Percentiles rank a stretch among this genome's conserved stretches.
Conservation (phyloP, 352 stramenopile species). For the Phytopythium montanum region DNA sequence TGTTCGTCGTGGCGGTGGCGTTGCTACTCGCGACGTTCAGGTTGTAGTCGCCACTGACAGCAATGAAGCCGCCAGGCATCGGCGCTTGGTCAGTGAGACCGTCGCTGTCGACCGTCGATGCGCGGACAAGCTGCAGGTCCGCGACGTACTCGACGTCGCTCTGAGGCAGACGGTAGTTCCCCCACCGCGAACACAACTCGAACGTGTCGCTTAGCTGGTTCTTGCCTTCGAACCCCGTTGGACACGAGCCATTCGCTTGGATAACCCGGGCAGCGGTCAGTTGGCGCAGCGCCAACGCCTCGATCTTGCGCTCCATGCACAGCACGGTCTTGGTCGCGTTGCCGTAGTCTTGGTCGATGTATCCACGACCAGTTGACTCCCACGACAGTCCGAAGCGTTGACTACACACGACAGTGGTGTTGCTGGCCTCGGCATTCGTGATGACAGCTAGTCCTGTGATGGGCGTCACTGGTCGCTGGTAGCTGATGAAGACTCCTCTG, state of each 20-base stretch:
- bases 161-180: background rate
- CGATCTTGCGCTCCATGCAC: slow-evolving; percentile 1
- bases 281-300: background rate
- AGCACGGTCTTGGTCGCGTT: background rate
- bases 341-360: background rate
- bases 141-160: background rate
- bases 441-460: background rate
- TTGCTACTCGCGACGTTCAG: background rate
- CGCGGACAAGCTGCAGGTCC: background rate
- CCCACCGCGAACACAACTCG: background rate
- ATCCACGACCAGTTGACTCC: background rate
- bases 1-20: background rate
- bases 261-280: background rate
- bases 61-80: background rate
- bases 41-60: background rate
- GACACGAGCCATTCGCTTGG: background rate
- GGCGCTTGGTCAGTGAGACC: background rate
- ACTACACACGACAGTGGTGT: background rate
- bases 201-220: background rate
- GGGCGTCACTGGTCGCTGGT: background rate
- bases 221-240: background rate
- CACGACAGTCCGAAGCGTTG: background rate
- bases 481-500: slow-evolving; percentile 1
- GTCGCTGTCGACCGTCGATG: background rate
- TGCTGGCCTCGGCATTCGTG: background rate